Base-by-base conservation (phyloP, 2,329 filamentous ascomycete genomes). In the Shiraia bambusicola region DNA sequence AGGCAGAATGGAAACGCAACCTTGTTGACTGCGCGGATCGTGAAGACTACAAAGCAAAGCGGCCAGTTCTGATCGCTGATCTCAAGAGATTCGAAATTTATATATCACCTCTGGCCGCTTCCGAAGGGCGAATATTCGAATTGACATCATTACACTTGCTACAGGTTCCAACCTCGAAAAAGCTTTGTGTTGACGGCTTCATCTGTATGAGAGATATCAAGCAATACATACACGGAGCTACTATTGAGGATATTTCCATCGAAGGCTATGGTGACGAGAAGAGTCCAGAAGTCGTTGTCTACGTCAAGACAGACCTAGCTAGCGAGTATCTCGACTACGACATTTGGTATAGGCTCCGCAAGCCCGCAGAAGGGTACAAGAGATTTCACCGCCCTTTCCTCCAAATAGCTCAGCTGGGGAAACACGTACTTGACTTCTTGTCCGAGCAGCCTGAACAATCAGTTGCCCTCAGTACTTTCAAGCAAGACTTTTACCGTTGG, bases 341-440 rank as follows among this genome's bases (percentile, higher is more conserved):
- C 9, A 63, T 88, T 0, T 92, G 83, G 72, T 93, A 90, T 58
- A 74, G 74, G 8, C 65, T 94, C 1, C 56, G 56, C 1, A 49
- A 42, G 1, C 84, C 88, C 0, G 72, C 81, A 0, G 19, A 48
- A 0, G 81, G 83, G 27, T 94, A 93, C 55, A 48, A 46, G 9
- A 69, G 80, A 2, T 90, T 84, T 53, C 78, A 83, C 44, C 34
- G 67, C 0, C 75, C 80, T 0, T 92, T 89, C 47, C 45, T 83
- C 0, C 93, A 87, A 87, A 66, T 91, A 1, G 84, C 81, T 0
- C 76, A 85, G 37, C 70, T 93, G 0, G 75, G 79, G 0, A 92
- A 91, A 58, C 82, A 89, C 54, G 76, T 86, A 16, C 74, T 90
- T 1, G 84, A 90, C 47, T 93, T 78, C 50, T 71, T 86, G 34